Conservation (phyloP, 306 rosid genomes). For the Nissolia schottii region DNA sequence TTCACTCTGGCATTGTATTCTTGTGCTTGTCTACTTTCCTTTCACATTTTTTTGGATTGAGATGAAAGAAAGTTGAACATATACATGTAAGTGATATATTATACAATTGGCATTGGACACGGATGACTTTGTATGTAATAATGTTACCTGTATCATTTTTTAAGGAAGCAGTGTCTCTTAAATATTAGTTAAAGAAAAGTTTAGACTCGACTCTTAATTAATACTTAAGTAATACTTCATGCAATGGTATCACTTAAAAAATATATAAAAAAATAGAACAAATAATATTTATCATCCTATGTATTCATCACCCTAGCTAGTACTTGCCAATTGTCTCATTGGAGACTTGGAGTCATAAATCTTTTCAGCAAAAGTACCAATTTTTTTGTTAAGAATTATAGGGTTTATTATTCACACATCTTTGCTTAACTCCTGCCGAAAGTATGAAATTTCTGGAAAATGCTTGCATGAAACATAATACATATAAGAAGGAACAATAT, state of each 20-base stretch:
- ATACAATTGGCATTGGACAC: neutral
- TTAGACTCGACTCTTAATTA: too few species aligned
- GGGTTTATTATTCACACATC: neutral
- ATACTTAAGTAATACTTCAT: too few species aligned
- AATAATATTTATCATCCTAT: too few species aligned
- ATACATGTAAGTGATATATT: neutral
- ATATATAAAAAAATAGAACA: too few species aligned
- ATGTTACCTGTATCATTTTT: too few species aligned
- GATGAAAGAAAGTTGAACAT: slow-evolving; percentile 27
- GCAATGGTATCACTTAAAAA: too few species aligned
- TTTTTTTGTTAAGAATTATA: neutral
- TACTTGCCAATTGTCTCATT: neutral
- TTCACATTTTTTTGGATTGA: slow-evolving; percentile 27
- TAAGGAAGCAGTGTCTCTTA: too few species aligned
- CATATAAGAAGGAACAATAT: too few species aligned
- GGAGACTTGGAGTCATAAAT: neutral
- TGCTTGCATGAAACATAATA: too few species aligned
- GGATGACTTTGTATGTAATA: neutral
- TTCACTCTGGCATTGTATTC: neutral
- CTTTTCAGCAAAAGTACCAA: neutral
- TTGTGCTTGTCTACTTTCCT: neutral
- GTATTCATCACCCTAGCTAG: neutral
- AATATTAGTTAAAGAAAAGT: too few species aligned
- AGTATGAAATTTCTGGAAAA: neutral
- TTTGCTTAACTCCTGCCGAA: neutral